These are phyloP conservation scores for Spergularia marina DNA, from an alignment of 148 eudicot genomes.

Conservation along the genomic window DNA sequence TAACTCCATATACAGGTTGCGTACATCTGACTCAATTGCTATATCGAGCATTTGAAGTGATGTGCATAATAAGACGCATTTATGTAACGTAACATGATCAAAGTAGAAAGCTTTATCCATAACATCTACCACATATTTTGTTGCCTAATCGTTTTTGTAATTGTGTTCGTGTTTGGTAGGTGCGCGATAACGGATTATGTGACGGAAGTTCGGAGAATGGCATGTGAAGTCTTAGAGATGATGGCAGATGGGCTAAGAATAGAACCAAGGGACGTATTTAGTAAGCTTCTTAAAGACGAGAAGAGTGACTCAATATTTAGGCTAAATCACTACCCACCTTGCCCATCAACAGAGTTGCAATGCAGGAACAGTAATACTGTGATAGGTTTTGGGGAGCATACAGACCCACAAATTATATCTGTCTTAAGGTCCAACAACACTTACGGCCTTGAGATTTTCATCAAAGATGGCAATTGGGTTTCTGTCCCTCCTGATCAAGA, in stretches of 20 bases:
- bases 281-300: slow-evolving; percentile 41
- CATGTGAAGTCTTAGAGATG: slow-evolving; percentile 39
- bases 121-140: no score
- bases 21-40: no score
- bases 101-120: no score
- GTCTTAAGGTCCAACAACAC: slow-evolving; percentile 51
- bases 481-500: slow-evolving; percentile 55
- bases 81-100: no score
- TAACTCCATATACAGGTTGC: no score
- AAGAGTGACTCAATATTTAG: slow-evolving; percentile 51
- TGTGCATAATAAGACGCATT: no score
- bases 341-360: slow-evolving; percentile 30
- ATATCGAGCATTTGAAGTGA: no score
- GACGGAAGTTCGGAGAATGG: slow-evolving; percentile 34
- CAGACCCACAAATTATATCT: slow-evolving; percentile 79
- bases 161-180: slow-evolving; percentile 22
- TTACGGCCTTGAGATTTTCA: slow-evolving; percentile 46
- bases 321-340: slow-evolving; percentile 62
- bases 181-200: slow-evolving; percentile 36
- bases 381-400: slow-evolving; percentile 74
- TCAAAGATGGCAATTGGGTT: slow-evolving; percentile 49
- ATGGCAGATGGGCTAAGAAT: slow-evolving; percentile 49
- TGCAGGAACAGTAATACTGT: slow-evolving; percentile 18
- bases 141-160: background rate
- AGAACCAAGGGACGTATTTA: slow-evolving; percentile 34